Conservation (phyloP, 768 basidiomycete genomes). For the Piloderma croceum region DNA sequence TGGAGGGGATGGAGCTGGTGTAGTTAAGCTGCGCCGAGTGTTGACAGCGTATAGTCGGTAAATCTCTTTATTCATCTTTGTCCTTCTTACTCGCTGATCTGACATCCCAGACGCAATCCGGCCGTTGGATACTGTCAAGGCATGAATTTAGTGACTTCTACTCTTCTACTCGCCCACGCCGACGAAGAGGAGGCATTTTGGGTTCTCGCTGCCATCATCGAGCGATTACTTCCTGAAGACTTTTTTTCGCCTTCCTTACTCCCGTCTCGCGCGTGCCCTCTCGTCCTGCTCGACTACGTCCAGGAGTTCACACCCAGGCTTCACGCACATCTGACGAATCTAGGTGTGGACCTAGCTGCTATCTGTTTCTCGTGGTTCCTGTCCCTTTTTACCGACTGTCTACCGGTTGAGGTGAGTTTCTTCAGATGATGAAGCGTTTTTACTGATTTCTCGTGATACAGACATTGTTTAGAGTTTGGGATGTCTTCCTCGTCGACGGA, state of each 20-base stretch:
- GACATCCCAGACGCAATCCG: conserved; percentile 68
- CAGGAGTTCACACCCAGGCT: conserved; percentile 72
- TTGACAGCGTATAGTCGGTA: conserved; percentile 90
- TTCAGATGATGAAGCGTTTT: background rate
- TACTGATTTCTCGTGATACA: conserved; percentile 23
- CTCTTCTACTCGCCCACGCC: conserved; percentile 84
- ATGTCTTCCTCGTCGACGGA: conserved; percentile 90
- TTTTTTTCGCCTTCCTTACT: conserved; percentile 92
- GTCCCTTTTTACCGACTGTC: conserved; percentile 90
- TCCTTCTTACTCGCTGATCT: conserved; percentile 1
- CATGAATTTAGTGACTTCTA: conserved; percentile 95
- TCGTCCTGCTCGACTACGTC: conserved; percentile 86
- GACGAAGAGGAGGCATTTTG: conserved; percentile 98
- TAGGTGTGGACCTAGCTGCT: conserved; percentile 86
- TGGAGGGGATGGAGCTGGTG: conserved; percentile 93
- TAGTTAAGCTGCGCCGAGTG: conserved; percentile 85
- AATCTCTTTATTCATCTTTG: conserved; percentile 22
- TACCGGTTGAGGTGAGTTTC: conserved; percentile 80
- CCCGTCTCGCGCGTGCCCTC: conserved; percentile 89
- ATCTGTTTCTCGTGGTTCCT: conserved; percentile 99
- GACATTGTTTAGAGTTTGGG: conserved; percentile 96
- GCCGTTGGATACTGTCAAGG: conserved; percentile 92
- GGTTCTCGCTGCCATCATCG: conserved; percentile 85
- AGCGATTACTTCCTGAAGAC: conserved; percentile 81
- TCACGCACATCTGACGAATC: conserved; percentile 63